phyloP scores from a whole-genome alignment of 306 rosid genomes.

The Sicyos baderoa region DNA sequence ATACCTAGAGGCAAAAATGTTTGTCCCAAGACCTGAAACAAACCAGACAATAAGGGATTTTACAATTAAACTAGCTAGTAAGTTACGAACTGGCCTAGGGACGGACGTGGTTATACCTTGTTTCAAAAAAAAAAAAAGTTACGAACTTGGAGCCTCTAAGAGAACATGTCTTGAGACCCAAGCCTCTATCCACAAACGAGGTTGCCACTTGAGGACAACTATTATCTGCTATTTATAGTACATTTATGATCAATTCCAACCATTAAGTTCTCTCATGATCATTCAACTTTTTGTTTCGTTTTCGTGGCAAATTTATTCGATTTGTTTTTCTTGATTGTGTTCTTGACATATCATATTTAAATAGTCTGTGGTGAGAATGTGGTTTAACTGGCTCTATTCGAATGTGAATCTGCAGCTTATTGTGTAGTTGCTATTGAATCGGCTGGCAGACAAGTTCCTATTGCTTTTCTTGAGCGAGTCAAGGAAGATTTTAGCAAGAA shows the following conservation, averaged over 20 bases:
- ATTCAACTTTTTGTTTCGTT: background rate
- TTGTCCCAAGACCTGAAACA: too few species aligned
- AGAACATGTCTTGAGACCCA: too few species aligned
- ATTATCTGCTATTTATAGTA: background rate
- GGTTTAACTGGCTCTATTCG: background rate
- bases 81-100: too few species aligned
- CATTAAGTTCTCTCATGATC: background rate
- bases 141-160: too few species aligned
- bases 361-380: background rate
- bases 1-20: too few species aligned
- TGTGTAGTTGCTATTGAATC: slow-evolving; percentile 85
- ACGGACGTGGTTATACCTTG: too few species aligned
- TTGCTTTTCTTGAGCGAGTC: slow-evolving; percentile 71
- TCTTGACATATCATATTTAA: background rate
- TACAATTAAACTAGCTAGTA: too few species aligned
- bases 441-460: slow-evolving; percentile 88
- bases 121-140: too few species aligned
- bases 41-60: too few species aligned
- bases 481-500: slow-evolving; percentile 80
- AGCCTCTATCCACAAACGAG: too few species aligned
- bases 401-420: slow-evolving; percentile 48
- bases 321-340: background rate
- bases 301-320: background rate
- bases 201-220: background rate
- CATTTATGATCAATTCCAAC: background rate